Evolutionary conservation across 306 rosid genomes (phyloP).

Genomic region (Cucumis cinereus): DNA sequence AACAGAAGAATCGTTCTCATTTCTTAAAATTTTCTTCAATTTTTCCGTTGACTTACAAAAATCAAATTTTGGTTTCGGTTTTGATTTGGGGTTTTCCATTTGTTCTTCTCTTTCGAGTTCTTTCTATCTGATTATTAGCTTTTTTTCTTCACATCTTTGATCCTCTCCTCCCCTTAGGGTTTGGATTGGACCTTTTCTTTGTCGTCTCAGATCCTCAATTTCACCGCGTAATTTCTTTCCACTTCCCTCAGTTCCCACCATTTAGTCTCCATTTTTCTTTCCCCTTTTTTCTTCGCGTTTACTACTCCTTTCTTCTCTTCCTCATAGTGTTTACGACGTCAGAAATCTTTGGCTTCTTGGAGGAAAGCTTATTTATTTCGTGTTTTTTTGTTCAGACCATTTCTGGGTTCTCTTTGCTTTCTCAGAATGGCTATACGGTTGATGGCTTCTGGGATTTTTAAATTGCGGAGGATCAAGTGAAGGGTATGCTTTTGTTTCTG

Average conservation of each 20-base stretch:
- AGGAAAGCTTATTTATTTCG: neutral
- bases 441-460: slow-evolving; percentile 1
- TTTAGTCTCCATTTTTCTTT: neutral
- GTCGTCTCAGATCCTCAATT: slow-evolving; percentile 3
- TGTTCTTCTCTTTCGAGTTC: neutral
- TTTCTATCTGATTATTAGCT: neutral
- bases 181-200: slow-evolving; percentile 4
- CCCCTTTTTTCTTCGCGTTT: neutral
- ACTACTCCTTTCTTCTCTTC: neutral
- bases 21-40: neutral
- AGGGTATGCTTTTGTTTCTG: neutral
- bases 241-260: neutral
- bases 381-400: neutral
- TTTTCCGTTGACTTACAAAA: slow-evolving; percentile 4
- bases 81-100: neutral
- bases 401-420: neutral
- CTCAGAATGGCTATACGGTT: neutral
- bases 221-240: slow-evolving; percentile 1
- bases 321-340: neutral
- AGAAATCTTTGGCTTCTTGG: neutral
- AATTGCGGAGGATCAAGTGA: neutral
- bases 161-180: neutral
- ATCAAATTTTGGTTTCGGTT: neutral
- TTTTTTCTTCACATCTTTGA: neutral
- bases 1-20: neutral